Base-by-base conservation (phyloP, 2,329 filamentous ascomycete genomes). In the Fusarium mundagurra region DNA sequence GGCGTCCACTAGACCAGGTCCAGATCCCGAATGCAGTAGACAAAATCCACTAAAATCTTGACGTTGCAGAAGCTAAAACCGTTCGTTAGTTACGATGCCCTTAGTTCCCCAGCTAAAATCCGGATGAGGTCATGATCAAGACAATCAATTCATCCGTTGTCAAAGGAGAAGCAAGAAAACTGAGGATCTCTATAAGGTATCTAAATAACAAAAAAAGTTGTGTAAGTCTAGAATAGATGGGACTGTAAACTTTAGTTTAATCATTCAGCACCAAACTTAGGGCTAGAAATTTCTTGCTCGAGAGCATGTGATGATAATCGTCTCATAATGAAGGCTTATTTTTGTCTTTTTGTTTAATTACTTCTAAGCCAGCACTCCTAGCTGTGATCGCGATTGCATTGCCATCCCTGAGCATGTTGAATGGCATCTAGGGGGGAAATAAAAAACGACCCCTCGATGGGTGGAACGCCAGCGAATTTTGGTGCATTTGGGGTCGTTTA, bases 51-150 rank as follows among this genome's bases (percentile, higher is more conserved):
- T 69, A 60, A 57, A 54, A 27, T 17, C 34, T 43, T 38, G 58
- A 39, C 31, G 48, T 64, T 63, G 47, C 47, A 71, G 66, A 47
- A 43, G 41, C 54, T 61, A 67, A 61, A 45, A 50, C 45, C 60
- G 45, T 55, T 66, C 50, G 36, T 47, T 61, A 39, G 36, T 47
- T 61, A 39, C 38, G 48, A 41, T 47, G 65, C 39, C 64, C 51
- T 66, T 72, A 45, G 66, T 69, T 61, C 39, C 31, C 36, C 53
- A 48, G 43, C 68, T 58, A 62, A 58, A 31, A 57, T 29, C 60
- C 54, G 57, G 45, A 73, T 73, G 71, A 73, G 64, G 67, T 73
- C 71, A 74, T 74, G n/a, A 31, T 59, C 20, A n/a, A 59, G 54
- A 31, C 36, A 50, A 51, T 60, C 61, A 33, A 33, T 51, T 33